A percentile compares a stretch with the other conserved stretches of the same genome.
These are phyloP conservation scores for Aspergillus udagawae DNA, from an alignment of 2,329 filamentous ascomycete species.

Conservation along the genomic window DNA sequence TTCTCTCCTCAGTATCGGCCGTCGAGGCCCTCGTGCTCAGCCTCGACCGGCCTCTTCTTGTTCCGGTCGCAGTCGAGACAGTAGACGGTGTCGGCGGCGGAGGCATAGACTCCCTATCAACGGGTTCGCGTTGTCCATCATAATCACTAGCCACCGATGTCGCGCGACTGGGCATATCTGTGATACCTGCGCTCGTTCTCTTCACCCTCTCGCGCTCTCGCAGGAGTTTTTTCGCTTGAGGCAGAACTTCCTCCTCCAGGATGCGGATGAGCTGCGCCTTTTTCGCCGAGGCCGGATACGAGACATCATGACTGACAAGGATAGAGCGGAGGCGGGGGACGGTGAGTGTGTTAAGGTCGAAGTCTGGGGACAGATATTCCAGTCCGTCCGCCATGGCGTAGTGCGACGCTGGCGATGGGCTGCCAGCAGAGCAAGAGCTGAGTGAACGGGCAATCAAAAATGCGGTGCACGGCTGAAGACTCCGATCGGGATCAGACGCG, in stretches of 20 bases:
- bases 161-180: conserved; percentile 63
- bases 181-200: conserved; percentile 82
- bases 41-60: conserved; percentile 50
- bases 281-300: conserved; percentile 85
- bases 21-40: conserved; percentile 45
- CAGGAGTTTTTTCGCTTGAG: conserved; percentile 73
- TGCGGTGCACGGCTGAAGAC: neutral
- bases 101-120: conserved; percentile 40
- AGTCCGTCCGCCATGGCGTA: conserved; percentile 53
- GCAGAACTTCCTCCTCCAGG: conserved; percentile 72
- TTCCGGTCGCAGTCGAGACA: conserved; percentile 53
- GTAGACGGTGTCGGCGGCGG: conserved; percentile 48
- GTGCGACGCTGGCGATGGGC: conserved; percentile 3
- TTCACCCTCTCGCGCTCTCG: conserved; percentile 72
- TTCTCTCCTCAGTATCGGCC: conserved; percentile 32
- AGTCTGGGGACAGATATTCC: conserved; percentile 81
- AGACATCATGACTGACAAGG: conserved; percentile 80
- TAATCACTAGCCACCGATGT: conserved; percentile 56
- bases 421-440: neutral
- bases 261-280: conserved; percentile 83
- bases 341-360: conserved; percentile 78
- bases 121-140: conserved; percentile 59
- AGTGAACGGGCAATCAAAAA: neutral
- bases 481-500: neutral
- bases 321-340: conserved; percentile 87